These are phyloP conservation scores for Nemania sp. DNA, from an alignment of 2,329 filamentous ascomycete species.

Conservation along the genomic window DNA sequence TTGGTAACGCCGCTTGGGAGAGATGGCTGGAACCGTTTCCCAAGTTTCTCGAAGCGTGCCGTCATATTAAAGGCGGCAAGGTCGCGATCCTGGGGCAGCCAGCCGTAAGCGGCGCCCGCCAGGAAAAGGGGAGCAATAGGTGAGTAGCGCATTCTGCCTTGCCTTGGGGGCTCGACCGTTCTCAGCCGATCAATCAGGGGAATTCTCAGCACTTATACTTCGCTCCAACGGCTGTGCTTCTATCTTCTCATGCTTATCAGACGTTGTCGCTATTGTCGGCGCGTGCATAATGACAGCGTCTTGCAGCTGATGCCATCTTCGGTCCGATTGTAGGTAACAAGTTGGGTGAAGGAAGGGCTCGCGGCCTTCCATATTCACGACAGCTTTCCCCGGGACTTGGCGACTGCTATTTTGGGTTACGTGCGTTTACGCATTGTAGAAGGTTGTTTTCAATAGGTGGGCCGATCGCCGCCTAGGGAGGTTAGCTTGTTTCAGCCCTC, in stretches of 20 bases:
- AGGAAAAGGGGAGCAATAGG: constrained; percentile 44
- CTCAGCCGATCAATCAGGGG: neutral
- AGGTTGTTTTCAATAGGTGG: constrained; percentile 4
- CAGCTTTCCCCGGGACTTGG: constrained; percentile 7
- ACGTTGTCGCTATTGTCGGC: neutral
- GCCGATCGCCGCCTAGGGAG: constrained; percentile 11
- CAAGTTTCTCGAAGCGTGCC: constrained; percentile 49
- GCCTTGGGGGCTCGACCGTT: constrained; percentile 10
- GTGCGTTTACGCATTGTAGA: neutral
- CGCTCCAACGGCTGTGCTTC: neutral
- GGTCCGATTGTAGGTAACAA: constrained; percentile 27
- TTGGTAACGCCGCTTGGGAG: constrained; percentile 43
- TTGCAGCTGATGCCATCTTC: constrained; percentile 18
- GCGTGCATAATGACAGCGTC: neutral
- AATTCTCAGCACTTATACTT: neutral
- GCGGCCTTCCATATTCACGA: constrained; percentile 22
- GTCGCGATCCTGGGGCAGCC: constrained; percentile 51
- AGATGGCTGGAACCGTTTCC: constrained; percentile 50
- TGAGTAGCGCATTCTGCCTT: constrained; percentile 44
- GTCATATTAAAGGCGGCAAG: constrained; percentile 52
- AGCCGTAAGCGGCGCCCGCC: constrained; percentile 44
- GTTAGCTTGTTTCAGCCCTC: constrained; percentile 16
- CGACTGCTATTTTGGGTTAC: constrained; percentile 11
- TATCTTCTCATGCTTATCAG: constrained; percentile 15
- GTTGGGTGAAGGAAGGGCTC: neutral